Conservation (phyloP, 1,284 basidiomycete species). For the Stygiomarasmius scandens region DNA sequence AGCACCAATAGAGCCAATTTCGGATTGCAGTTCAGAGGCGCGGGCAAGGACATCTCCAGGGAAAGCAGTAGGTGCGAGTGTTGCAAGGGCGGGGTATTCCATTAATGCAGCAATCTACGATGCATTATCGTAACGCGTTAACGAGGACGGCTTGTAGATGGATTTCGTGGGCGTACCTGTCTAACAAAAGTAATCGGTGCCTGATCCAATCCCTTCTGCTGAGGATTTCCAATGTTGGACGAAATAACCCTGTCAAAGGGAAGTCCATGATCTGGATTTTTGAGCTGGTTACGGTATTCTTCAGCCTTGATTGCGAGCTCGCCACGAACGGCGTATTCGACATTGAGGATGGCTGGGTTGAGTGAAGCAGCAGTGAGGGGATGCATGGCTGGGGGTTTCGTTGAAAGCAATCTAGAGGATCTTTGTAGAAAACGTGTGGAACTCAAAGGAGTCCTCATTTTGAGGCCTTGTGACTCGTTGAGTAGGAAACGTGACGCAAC, state of each 20-base stretch:
- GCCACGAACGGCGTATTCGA: constrained; percentile 96
- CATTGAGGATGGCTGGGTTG: constrained; percentile 86
- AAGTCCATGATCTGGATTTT: constrained; percentile 58
- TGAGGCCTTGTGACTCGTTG: neutral
- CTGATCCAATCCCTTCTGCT: constrained; percentile 94
- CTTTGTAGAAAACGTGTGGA: neutral
- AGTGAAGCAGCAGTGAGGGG: constrained; percentile 63
- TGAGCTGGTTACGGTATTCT: constrained; percentile 73
- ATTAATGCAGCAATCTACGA: constrained; percentile 83
- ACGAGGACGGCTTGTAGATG: neutral
- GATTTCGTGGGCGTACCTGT: constrained; percentile 64
- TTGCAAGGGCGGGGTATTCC: constrained; percentile 88
- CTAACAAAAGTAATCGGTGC: constrained; percentile 91
- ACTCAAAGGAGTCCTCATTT: neutral
- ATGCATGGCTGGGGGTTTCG: constrained; percentile 43
- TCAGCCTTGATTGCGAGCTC: constrained; percentile 96
- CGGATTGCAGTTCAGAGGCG: constrained; percentile 78
- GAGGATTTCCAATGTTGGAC: constrained; percentile 98
- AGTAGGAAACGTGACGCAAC: neutral
- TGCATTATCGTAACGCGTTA: constrained; percentile 7
- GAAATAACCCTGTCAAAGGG: constrained; percentile 91
- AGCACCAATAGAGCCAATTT: constrained; percentile 93
- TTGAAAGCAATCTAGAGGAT: neutral
- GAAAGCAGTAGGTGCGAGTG: constrained; percentile 79
- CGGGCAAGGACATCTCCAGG: constrained; percentile 86